These are phyloP conservation scores for Corymbia calophylla DNA, from an alignment of 441 rosid genomes.

Conservation along the genomic window DNA sequence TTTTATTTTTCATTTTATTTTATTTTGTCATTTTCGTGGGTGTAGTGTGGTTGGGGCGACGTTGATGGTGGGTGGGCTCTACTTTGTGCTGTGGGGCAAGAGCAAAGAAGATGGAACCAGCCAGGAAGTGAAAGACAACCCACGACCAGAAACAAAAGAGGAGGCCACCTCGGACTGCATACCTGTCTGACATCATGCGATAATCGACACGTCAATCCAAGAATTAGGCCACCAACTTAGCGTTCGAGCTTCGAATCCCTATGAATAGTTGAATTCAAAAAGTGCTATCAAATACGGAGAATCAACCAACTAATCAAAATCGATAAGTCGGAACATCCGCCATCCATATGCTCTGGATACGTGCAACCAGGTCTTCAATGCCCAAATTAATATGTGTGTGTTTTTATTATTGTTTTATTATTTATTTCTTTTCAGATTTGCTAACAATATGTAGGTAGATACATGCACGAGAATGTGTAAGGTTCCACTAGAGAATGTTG, in stretches of 20 bases:
- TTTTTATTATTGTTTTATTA: neutral
- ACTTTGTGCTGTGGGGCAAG: conserved; percentile 76
- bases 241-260: neutral
- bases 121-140: neutral
- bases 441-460: neutral
- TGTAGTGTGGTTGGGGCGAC: conserved; percentile 63
- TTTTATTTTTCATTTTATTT: too few relatives aligned
- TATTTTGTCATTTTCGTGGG: neutral
- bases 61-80: conserved; percentile 67
- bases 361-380: neutral
- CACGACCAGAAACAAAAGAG: conserved; percentile 11
- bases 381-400: neutral
- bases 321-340: neutral
- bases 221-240: neutral
- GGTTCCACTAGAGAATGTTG: neutral
- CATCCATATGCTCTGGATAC: neutral
- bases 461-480: neutral
- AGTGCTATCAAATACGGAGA: neutral
- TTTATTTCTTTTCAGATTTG: neutral
- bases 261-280: neutral
- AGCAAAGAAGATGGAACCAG: conserved; percentile 33
- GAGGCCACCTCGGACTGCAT: conserved; percentile 26
- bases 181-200: neutral
- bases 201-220: neutral
- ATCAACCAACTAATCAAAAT: neutral